Percentiles rank a stretch among this genome's conserved stretches.
Conservation (phyloP, 805 yeast genomes). For the Vanderwaltozyma yarrowii region DNA sequence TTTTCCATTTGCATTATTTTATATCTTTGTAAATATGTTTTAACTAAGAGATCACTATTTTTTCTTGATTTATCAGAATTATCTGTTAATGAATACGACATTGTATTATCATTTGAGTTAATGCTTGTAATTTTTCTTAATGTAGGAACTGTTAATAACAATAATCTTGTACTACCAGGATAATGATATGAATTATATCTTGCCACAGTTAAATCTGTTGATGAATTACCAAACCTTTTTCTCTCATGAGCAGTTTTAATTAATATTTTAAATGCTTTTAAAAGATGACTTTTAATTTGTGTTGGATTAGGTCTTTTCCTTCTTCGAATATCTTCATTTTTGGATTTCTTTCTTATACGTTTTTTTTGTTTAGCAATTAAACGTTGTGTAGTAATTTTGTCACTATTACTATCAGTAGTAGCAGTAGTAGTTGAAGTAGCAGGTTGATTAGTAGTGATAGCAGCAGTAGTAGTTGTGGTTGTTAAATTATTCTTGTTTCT, state of each 20-base stretch:
- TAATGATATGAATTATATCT: conserved; percentile 1
- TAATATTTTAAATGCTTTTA: conserved; percentile 1
- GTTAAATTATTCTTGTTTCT: too few relatives aligned
- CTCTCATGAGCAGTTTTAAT: not conserved
- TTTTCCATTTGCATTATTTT: not conserved
- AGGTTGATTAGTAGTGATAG: too few relatives aligned
- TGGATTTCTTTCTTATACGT: not conserved
- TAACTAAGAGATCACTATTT: not conserved
- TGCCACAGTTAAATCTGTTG: conserved; percentile 1
- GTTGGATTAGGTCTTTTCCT: not conserved
- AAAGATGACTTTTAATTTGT: not conserved
- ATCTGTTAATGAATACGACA: not conserved
- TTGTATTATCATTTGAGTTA: not conserved
- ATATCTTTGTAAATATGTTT: not conserved
- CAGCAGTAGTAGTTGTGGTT: too few relatives aligned
- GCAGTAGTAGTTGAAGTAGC: not conserved
- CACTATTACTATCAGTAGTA: not conserved
- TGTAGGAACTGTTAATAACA: conserved; percentile 1
- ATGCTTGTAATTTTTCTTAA: not conserved
- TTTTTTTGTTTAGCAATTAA: not conserved
- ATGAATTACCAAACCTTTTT: not conserved
- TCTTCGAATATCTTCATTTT: too few relatives aligned
- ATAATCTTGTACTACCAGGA: conserved; percentile 1
- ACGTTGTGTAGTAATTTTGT: too few relatives aligned
- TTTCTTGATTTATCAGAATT: not conserved